Percentiles rank a stretch among this genome's conserved stretches.
phyloP scores from a whole-genome alignment of 176 grass and related monocot genomes.

The Rhynchospora breviuscula region DNA sequence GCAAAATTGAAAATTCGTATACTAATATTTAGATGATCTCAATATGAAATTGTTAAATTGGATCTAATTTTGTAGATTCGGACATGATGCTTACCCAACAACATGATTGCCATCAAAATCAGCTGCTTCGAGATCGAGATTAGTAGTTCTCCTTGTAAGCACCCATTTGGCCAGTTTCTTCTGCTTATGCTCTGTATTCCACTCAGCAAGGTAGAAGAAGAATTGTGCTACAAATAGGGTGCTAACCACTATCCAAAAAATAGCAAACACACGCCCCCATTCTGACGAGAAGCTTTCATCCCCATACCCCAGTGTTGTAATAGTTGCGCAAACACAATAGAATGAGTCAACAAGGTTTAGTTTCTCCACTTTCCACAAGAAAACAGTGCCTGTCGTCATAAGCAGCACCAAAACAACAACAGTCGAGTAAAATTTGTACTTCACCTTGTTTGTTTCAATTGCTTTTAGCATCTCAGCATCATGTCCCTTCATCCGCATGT shows the following conservation, averaged over 20 bases:
- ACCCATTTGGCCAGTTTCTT: conserved; percentile 82
- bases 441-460: conserved; percentile 56
- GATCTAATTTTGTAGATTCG: background rate
- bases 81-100: conserved; percentile 53
- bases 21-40: background rate
- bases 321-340: conserved; percentile 80
- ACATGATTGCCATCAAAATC: conserved; percentile 54
- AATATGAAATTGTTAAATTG: background rate
- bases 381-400: conserved; percentile 40
- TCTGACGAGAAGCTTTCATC: conserved; percentile 72
- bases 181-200: conserved; percentile 56
- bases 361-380: conserved; percentile 83
- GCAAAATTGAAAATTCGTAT: conserved; percentile 20
- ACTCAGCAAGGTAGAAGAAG: conserved; percentile 79
- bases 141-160: conserved; percentile 57
- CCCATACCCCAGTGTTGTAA: conserved; percentile 81
- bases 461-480: conserved; percentile 42
- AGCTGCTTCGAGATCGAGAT: conserved; percentile 73
- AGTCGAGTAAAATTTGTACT: conserved; percentile 66
- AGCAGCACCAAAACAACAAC: conserved; percentile 35
- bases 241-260: conserved; percentile 79
- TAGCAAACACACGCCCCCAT: conserved; percentile 56
- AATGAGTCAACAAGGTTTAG: conserved; percentile 75
- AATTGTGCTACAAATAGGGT: conserved; percentile 71
- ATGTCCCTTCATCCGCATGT: conserved; percentile 37